phyloP scores from a whole-genome alignment of 768 basidiomycete genomes.

The Crucibulum laeve region DNA sequence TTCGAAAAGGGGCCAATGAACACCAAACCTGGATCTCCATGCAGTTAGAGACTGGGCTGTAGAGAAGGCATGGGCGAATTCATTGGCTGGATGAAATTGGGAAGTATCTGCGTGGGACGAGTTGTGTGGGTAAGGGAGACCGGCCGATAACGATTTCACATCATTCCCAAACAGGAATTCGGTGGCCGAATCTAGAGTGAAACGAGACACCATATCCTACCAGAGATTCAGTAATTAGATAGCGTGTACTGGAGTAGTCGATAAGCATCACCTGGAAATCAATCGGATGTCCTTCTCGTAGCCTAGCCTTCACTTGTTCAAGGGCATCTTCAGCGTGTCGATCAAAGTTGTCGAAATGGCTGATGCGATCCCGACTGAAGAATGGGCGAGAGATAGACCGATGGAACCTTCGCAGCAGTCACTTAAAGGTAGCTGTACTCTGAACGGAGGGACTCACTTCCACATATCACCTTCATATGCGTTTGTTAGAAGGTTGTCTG shows the following conservation, averaged over 20 bases:
- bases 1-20: constrained; percentile 36
- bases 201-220: constrained; percentile 41
- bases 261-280: constrained; percentile 49
- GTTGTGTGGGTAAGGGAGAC: constrained; percentile 42
- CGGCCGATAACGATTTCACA: constrained; percentile 43
- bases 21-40: constrained; percentile 31
- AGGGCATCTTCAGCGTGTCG: constrained; percentile 48
- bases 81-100: constrained; percentile 28
- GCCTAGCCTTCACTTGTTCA: constrained; percentile 35
- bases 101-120: constrained; percentile 20
- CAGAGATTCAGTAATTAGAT: not conserved
- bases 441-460: constrained; percentile 42
- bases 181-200: constrained; percentile 64
- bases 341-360: constrained; percentile 61
- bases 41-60: constrained; percentile 34
- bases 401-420: constrained; percentile 42
- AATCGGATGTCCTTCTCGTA: constrained; percentile 42
- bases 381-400: constrained; percentile 68
- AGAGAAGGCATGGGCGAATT: constrained; percentile 47
- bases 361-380: constrained; percentile 58
- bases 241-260: not conserved
- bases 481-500: constrained; percentile 2
- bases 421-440: not conserved
- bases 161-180: constrained; percentile 55
- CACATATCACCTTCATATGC: constrained; percentile 52